Conservation (phyloP, 1,139 yeast genomes). For the Candida sp. region DNA sequence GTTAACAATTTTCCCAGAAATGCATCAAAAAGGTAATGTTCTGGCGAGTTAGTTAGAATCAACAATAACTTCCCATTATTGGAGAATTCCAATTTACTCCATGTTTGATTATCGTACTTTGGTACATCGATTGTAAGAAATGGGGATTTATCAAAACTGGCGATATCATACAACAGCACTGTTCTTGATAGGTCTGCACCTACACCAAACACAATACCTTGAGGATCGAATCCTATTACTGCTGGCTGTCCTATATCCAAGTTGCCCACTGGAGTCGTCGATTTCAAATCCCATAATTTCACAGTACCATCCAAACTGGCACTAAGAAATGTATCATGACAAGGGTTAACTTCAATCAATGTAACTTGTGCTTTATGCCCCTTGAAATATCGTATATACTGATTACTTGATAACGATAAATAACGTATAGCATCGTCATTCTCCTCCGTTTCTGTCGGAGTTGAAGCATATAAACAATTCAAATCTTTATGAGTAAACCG, state of each 20-base stretch:
- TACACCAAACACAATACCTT: conserved; percentile 76
- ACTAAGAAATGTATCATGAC: conserved; percentile 63
- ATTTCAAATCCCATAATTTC: conserved; percentile 80
- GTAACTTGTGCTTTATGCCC: conserved; percentile 83
- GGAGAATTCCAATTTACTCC: conserved; percentile 78
- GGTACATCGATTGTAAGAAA: conserved; percentile 38
- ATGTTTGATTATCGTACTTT: conserved; percentile 26
- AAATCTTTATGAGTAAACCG: conserved; percentile 75
- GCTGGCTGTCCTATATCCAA: conserved; percentile 57
- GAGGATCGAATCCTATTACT: conserved; percentile 73
- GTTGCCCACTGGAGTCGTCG: conserved; percentile 60
- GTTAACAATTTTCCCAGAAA: conserved; percentile 61
- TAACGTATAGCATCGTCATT: conserved; percentile 73
- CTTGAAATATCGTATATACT: conserved; percentile 76
- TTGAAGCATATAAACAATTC: conserved; percentile 80
- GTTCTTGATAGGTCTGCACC: conserved; percentile 45
- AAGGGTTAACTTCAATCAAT: conserved; percentile 71
- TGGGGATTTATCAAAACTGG: conserved; percentile 55
- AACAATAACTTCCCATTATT: conserved; percentile 76
- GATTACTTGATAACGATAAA: conserved; percentile 73
- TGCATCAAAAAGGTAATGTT: conserved; percentile 68
- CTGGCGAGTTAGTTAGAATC: conserved; percentile 53
- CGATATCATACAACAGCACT: conserved; percentile 59
- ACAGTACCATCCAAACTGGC: conserved; percentile 78
- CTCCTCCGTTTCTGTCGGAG: conserved; percentile 39